A percentile compares a stretch with the other conserved stretches of the same genome.
Conservation (phyloP, 1,284 basidiomycete genomes). For the Moniliophthora roreri region DNA sequence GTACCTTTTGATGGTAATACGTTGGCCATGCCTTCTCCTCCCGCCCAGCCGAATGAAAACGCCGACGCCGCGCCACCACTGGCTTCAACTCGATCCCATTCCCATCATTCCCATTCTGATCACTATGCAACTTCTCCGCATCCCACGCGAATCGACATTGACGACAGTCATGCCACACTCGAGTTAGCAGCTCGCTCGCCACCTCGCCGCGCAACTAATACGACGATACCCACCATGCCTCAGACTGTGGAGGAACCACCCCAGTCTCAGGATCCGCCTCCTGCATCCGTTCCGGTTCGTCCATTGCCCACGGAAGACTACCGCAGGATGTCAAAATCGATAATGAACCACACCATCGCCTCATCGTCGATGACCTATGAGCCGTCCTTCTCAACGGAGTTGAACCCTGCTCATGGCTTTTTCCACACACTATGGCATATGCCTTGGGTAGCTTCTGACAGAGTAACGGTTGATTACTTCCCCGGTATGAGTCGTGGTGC, state of each 20-base stretch:
- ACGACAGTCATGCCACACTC: constrained; percentile 6
- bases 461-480: constrained; percentile 13
- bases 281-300: constrained; percentile 8
- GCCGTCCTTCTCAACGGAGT: constrained; percentile 15
- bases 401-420: constrained; percentile 8
- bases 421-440: constrained; percentile 7
- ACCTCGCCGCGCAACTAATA: constrained; percentile 3
- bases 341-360: neutral
- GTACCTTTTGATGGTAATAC: too few species aligned
- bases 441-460: constrained; percentile 12
- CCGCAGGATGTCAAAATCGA: constrained; percentile 14
- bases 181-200: neutral
- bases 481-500: constrained; percentile 12
- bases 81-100: neutral
- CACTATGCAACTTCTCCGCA: constrained; percentile 8
- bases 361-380: constrained; percentile 4
- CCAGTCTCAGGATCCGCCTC: constrained; percentile 1
- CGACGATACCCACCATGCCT: neutral
- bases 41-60: neutral
- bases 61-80: neutral
- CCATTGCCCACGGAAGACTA: constrained; percentile 15
- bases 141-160: constrained; percentile 15
- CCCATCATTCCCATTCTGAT: neutral
- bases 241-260: neutral
- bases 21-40: neutral